A percentile compares a stretch with the other conserved stretches of the same genome.
These are phyloP conservation scores for Hippophae gyantsensis DNA, from an alignment of 306 rosid species.

Conservation along the genomic window DNA sequence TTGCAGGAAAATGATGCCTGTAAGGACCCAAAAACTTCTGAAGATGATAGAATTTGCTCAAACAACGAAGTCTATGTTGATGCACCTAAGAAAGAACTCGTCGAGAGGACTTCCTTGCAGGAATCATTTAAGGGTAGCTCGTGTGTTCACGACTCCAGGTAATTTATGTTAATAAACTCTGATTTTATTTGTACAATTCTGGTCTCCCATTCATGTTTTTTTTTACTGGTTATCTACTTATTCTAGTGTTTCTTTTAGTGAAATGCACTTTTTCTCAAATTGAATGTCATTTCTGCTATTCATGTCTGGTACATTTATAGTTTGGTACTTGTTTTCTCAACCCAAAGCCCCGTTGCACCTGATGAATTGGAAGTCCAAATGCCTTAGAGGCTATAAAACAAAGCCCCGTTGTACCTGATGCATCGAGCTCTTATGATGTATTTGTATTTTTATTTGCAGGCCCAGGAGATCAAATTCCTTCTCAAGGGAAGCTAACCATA, in stretches of 20 bases:
- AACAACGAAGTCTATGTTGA: slow-evolving; percentile 18
- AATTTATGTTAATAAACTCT: not conserved
- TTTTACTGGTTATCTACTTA: not conserved
- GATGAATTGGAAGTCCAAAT: not conserved
- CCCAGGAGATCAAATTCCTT: slow-evolving; percentile 33
- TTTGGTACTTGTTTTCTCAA: not conserved
- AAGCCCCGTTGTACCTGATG: not conserved
- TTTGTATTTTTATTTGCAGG: slow-evolving; percentile 27
- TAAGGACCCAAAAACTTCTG: slow-evolving; percentile 21
- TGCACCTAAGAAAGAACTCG: slow-evolving; percentile 16
- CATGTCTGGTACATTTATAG: not conserved
- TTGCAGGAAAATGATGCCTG: slow-evolving; percentile 19
- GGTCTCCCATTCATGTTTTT: not conserved
- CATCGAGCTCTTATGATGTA: not conserved
- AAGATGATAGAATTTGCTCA: slow-evolving; percentile 13
- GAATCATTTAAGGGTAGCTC: slow-evolving; percentile 22
- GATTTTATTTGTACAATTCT: not conserved
- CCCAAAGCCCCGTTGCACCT: not conserved
- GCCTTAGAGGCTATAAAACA: not conserved
- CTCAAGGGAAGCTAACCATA: slow-evolving; percentile 45
- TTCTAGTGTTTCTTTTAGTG: not conserved
- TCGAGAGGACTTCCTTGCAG: slow-evolving; percentile 24
- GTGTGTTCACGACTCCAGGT: slow-evolving; percentile 43
- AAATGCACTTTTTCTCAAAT: not conserved
- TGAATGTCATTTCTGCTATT: not conserved